These are phyloP conservation scores for Trypethelium eluteriae DNA, from an alignment of 495 filamentous ascomycete genomes.

Conservation along the genomic window DNA sequence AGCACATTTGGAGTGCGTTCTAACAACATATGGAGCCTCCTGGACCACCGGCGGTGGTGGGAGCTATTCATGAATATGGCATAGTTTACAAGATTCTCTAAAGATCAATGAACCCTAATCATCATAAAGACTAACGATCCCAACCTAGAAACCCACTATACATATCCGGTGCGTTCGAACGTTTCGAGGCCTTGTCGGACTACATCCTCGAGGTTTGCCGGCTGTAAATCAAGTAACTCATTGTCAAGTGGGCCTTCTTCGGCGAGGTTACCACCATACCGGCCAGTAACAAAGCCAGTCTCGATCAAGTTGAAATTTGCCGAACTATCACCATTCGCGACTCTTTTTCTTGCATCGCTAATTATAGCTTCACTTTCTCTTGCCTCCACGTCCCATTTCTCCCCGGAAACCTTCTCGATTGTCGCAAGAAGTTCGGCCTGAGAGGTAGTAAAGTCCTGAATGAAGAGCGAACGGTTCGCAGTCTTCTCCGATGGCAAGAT, in stretches of 20 bases:
- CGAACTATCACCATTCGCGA: constrained; percentile 34
- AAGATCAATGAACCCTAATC: not conserved
- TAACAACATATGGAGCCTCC: not conserved
- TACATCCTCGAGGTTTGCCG: not conserved
- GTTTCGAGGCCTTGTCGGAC: not conserved
- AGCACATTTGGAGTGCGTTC: not conserved
- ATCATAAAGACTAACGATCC: not conserved
- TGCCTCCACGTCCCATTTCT: constrained; percentile 36
- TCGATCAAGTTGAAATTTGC: not conserved
- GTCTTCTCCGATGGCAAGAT: constrained; percentile 33
- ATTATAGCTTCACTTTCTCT: constrained; percentile 31
- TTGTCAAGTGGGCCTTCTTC: constrained; percentile 10
- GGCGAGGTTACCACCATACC: constrained; percentile 9
- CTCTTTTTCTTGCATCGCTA: constrained; percentile 28
- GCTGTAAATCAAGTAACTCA: constrained; percentile 6
- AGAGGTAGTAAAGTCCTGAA: constrained; percentile 38
- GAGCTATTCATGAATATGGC: not conserved
- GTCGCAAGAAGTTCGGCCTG: constrained; percentile 41
- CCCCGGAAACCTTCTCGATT: constrained; percentile 37
- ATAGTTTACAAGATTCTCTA: not conserved
- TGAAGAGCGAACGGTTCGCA: constrained; percentile 41
- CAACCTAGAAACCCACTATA: not conserved
- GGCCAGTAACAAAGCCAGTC: constrained; percentile 8
- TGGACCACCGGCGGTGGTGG: not conserved
- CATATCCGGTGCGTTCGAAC: not conserved